Evolutionary conservation across 179 eudicot species (phyloP).

Genomic region (Vitellaria paradoxa): DNA sequence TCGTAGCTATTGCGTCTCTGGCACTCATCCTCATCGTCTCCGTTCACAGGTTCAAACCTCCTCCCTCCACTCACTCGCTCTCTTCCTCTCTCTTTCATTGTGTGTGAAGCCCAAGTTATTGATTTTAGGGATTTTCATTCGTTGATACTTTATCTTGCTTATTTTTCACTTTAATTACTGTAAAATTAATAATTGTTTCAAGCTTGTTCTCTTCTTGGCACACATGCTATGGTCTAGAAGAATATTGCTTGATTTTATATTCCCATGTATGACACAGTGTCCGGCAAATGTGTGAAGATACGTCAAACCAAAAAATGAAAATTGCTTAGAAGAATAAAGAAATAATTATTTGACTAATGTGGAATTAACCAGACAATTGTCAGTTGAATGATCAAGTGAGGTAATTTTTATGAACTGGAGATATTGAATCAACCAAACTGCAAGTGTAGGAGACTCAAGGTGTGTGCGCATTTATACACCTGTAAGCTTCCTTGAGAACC

Average conservation of each 20-base stretch:
- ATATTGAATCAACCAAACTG: neutral
- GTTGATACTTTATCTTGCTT: too few species aligned
- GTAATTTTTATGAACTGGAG: neutral
- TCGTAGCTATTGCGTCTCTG: too few species aligned
- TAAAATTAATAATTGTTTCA: too few species aligned
- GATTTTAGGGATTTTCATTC: too few species aligned
- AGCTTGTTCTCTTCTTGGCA: too few species aligned
- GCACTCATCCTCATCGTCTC: too few species aligned
- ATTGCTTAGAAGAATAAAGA: neutral
- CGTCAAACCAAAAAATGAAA: slow-evolving; percentile 35
- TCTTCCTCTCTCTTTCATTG: too few species aligned
- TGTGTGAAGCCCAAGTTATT: too few species aligned
- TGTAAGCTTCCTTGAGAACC: slow-evolving; percentile 1
- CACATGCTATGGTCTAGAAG: too few species aligned
- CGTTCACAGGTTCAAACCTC: too few species aligned
- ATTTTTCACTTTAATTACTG: too few species aligned
- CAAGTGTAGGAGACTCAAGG: neutral
- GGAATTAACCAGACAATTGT: neutral
- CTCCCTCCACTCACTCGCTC: too few species aligned
- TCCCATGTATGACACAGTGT: slow-evolving; percentile 49
- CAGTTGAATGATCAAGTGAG: neutral
- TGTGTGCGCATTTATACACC: neutral
- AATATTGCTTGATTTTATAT: slow-evolving; percentile 62
- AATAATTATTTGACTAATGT: neutral
- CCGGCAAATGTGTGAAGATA: slow-evolving; percentile 53